Base-by-base conservation (phyloP, 2,329 filamentous ascomycete genomes). In the Aureobasidium sp. region DNA sequence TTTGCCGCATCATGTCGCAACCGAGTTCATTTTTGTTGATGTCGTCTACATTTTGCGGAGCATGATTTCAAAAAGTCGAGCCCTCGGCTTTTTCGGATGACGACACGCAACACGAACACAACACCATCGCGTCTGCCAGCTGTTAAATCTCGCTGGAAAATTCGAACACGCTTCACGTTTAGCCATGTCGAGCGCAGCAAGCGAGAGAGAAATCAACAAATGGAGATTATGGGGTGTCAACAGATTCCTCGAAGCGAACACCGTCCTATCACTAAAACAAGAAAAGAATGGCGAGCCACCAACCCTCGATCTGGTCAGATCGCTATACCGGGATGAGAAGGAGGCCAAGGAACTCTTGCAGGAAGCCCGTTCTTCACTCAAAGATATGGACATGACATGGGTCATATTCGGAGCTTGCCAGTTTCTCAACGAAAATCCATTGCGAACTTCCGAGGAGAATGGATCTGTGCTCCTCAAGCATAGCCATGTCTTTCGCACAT, bases 21-120 rank as follows among this genome's bases (percentile, higher is more conserved):
- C 6, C 8, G 20, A 7, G 51, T 49, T 36, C 29, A 52, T 51
- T 29, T 2, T 41, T 29, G 31, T 48, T 48, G 61, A 53, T 60
- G 44, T 49, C 20, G 57, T 60, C 22, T 48, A 66, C 53, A 57
- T 63, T 44, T 62, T 49, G 60, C 63, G 62, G 59, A 49, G 31
- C 36, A 34, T 29, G 37, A 36, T 15, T 25, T 9, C 22, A n/a
- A 39, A 60, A 60, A 42, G 44, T 60, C 44, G 36, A 51, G 55
- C 55, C 55, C 41, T 42, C 39, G 44, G 36, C 5, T 27, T 11
- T 5, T 49, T 42, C 36, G 34, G 47, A 25, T 36, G 45, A 60
- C 45, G 57, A 47, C n/a, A 51, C 39, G 39, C 45, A 41, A 53
- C 59, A 55, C 49, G 59, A 53, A 55, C 58, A n/a, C 3, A 36